Base-by-base conservation (phyloP, 202 grass and related monocot genomes). In the Panicum virgatum region DNA sequence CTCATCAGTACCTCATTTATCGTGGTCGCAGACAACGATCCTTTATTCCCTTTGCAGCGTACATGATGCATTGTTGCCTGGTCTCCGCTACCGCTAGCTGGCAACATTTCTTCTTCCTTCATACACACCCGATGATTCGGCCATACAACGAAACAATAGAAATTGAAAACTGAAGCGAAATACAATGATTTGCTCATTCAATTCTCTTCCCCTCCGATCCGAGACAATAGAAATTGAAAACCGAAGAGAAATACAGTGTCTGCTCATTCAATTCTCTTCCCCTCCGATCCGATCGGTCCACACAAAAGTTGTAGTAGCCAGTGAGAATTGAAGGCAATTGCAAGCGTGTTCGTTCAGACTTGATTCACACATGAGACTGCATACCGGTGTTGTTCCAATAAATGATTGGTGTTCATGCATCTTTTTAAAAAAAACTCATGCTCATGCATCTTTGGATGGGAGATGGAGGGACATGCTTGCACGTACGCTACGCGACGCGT, bases 361-460 rank as follows among this genome's bases (percentile, higher is more conserved):
- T 9, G 3, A 48, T 44, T 22, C 23, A 32, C 25, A 23, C 36
- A 36, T 44, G 45, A 48, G 29, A 50, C 3, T 12, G 45, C 22
- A n/a, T n/a, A n/a, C n/a, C 26, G 46, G 40, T 48, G n/a, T 36
- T 65, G n/a, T 36, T 65, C 57, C 57, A 40, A 88, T 64, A 60
- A 40, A 88, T 64, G 67, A 78, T 72, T 68, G 16, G 58, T 22
- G 19, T 36, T 43, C 38, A 76, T 76, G 39, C 44, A 46, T 16
- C n/a, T n/a, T n/a, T n/a, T n/a, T n/a, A n/a, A n/a, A n/a, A n/a
- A n/a, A n/a, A n/a, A n/a, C n/a, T n/a, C 39, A 16, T 45, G 19
- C 23, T 34, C 32, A 34, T 34, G 32, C 7, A 44, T 43, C 7
- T 67, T 66, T 44, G 38, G 65, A 76, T 62, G 32, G 18, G 42